Base-by-base conservation (phyloP, 2,329 filamentous ascomycete species). In the Fusarium oligoseptatum region DNA sequence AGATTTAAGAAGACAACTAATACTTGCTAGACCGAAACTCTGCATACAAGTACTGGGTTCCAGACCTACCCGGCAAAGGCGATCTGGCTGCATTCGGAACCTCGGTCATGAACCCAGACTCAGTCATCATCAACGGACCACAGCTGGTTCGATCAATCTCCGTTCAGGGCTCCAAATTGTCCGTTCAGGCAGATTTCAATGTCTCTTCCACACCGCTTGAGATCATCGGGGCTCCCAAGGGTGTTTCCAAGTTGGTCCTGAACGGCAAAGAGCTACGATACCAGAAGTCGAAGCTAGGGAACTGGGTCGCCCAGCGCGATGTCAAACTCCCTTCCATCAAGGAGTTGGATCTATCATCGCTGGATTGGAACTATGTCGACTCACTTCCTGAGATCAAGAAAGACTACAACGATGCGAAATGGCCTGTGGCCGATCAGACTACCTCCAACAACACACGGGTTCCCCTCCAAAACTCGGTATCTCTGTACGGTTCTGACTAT, bases 141-240 rank as follows among this genome's bases (percentile, higher is more conserved):
- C 93, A 94, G 76, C 85, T 94, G 0, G 79, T 93, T 39, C 88
- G 92, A 8, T 90, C 88, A 0, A 91, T 91, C 0, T 85, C 86
- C 3, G 80, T 92, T 1, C 76, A 88, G 6, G 89, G 87, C 2
- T 84, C 83, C n/a, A 86, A 87, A 1, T 84, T 96, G 6, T 85
- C 88, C 14, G 80, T 96, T 3, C 89, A 88, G 5, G 94, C 92
- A 4, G 94, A 97, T 77, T 87, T 95, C 71, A 95, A 96, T 75
- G 81, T 52, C 11, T 52, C 86, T 1, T 94, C 93, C 0, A 91
- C 91, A 0, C 78, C 88, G 0, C 82, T 96, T 15, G 92, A 95
- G 73, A 85, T 96, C 24, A 89, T 95, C 36, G 91, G 92, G 4
- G 91, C 89, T 0, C 87, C 90, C 0, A 79, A 83, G 1, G 81